Evolutionary conservation across 1,139 yeast species (phyloP).

Genomic region (Hyphopichia buzzinii): DNA sequence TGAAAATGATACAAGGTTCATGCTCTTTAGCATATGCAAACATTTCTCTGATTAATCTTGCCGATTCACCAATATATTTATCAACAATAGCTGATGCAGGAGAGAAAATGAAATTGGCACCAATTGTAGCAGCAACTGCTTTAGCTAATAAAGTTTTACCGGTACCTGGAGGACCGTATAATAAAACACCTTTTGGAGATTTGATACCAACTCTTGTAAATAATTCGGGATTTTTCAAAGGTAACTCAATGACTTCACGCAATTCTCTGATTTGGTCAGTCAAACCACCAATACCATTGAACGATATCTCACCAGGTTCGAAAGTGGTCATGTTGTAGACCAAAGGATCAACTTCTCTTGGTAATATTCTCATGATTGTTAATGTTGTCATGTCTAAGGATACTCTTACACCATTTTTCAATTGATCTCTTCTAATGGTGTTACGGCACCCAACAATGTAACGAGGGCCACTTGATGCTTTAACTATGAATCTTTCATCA

Average conservation of each 20-base stretch:
- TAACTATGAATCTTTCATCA: constrained; percentile 92
- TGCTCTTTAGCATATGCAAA: constrained; percentile 97
- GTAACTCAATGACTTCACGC: constrained; percentile 96
- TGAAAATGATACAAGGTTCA: constrained; percentile 97
- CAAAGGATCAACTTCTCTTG: constrained; percentile 97
- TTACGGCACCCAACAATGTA: constrained; percentile 97
- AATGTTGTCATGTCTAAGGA: constrained; percentile 97
- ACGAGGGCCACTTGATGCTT: constrained; percentile 96
- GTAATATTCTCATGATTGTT: constrained; percentile 95
- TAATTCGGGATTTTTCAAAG: constrained; percentile 94
- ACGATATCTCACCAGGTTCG: constrained; percentile 94
- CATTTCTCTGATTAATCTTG: constrained; percentile 96
- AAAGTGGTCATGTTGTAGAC: constrained; percentile 98
- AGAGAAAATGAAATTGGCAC: constrained; percentile 95
- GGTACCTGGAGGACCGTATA: constrained; percentile 99
- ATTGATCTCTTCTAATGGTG: constrained; percentile 77
- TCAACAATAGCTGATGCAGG: constrained; percentile 99
- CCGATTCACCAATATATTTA: constrained; percentile 97
- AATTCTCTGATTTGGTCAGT: constrained; percentile 94
- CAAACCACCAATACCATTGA: constrained; percentile 95
- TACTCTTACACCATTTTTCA: constrained; percentile 94
- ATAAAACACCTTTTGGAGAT: constrained; percentile 95
- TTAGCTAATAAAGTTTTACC: constrained; percentile 95
- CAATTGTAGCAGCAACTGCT: constrained; percentile 98
- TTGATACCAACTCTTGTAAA: constrained; percentile 95